These are phyloP conservation scores for Lycium ferocissimum DNA, from an alignment of 257 asterid species.

Conservation along the genomic window DNA sequence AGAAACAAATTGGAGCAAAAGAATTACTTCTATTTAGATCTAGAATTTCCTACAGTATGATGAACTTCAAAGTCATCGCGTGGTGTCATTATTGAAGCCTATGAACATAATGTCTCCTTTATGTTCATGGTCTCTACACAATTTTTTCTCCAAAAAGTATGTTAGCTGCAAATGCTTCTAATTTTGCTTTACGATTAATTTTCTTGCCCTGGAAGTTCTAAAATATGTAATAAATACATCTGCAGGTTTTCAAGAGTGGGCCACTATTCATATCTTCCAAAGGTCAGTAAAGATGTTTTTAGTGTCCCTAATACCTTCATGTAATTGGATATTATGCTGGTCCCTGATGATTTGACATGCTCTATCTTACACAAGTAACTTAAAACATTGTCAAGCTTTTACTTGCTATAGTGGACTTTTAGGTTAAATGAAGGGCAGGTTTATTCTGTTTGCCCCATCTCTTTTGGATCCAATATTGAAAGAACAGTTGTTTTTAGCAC, in stretches of 20 bases:
- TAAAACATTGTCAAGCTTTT: not conserved
- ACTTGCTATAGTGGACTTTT: constrained; percentile 21
- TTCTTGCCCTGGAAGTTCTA: constrained; percentile 32
- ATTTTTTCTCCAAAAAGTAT: not conserved
- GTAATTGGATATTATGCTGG: constrained; percentile 1
- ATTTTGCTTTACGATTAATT: constrained; percentile 30
- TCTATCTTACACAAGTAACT: not conserved
- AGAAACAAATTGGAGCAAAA: not conserved
- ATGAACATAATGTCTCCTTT: not conserved
- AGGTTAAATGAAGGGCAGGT: not conserved
- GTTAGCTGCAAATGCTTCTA: not conserved
- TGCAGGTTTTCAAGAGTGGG: constrained; percentile 99
- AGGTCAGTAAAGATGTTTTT: constrained; percentile 57
- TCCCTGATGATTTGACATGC: constrained; percentile 3
- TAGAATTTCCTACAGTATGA: not conserved
- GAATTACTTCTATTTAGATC: constrained; percentile 13
- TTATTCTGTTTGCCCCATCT: not conserved
- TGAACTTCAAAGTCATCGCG: not conserved
- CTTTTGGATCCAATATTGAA: constrained; percentile 2
- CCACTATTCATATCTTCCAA: constrained; percentile 96
- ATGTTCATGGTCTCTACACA: not conserved
- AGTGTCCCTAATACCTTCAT: not conserved
- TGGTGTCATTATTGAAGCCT: not conserved
- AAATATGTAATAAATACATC: constrained; percentile 30
- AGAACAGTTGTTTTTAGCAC: not conserved